Evolutionary conservation across 139 green algal genomes (phyloP).

Genomic region (Chlorella sp.): DNA sequence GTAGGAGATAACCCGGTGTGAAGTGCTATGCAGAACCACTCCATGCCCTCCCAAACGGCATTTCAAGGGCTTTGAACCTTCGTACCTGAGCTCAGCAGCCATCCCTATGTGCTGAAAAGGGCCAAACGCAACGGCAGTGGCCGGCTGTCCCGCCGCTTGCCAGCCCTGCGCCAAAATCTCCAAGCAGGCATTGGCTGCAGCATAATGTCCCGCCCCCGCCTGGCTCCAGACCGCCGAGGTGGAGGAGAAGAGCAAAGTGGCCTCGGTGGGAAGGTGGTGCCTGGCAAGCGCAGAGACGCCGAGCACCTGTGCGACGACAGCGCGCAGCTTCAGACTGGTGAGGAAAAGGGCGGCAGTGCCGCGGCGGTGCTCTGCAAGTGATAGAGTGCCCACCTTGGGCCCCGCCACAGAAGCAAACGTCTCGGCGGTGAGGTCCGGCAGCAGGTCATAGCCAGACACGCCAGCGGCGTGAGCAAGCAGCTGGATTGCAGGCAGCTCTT

Average conservation of each 20-base stretch:
- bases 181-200: slow-evolving; percentile 72
- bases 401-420: neutral
- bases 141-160: slow-evolving; percentile 15
- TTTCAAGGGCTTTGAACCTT: too few species aligned
- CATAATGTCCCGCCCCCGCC: slow-evolving; percentile 53
- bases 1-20: too few species aligned
- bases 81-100: too few species aligned
- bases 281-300: neutral
- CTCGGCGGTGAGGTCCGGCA: slow-evolving; percentile 12
- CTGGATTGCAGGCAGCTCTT: slow-evolving; percentile 38
- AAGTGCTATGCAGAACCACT: too few species aligned
- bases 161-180: slow-evolving; percentile 35
- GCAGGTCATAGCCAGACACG: slow-evolving; percentile 25
- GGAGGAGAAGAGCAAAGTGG: slow-evolving; percentile 33
- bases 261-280: neutral
- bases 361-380: neutral
- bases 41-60: too few species aligned
- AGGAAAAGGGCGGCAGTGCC: neutral
- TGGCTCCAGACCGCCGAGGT: slow-evolving; percentile 45
- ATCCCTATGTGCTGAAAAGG: slow-evolving; percentile 41
- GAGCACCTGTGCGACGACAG: slow-evolving; percentile 1
- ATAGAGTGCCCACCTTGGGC: slow-evolving; percentile 14
- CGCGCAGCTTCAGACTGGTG: too few species aligned
- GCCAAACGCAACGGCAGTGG: slow-evolving; percentile 27
- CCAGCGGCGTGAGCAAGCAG: slow-evolving; percentile 42